These are phyloP conservation scores for Trichoderma guizhouense DNA, from an alignment of 2,329 filamentous ascomycete genomes.

Conservation along the genomic window DNA sequence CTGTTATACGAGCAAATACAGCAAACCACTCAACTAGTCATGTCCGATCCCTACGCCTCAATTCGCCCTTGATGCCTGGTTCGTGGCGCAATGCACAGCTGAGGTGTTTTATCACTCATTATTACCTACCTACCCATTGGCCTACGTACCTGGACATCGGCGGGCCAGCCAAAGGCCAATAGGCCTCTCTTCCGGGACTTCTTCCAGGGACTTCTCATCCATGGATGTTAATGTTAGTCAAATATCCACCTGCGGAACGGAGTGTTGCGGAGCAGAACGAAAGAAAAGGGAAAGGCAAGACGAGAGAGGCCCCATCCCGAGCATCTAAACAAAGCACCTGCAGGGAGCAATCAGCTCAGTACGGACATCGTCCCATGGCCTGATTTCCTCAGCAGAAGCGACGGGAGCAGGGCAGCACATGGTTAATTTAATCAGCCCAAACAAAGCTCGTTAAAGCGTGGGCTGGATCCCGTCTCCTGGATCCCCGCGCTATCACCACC, in stretches of 20 bases:
- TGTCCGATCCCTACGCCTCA: not conserved
- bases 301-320: not conserved
- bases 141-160: not conserved
- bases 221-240: not conserved
- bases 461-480: not conserved
- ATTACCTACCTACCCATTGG: not conserved
- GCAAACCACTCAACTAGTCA: not conserved
- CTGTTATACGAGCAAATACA: not conserved
- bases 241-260: not conserved
- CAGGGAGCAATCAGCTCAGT: not conserved
- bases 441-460: not conserved
- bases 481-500: not conserved
- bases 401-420: not conserved
- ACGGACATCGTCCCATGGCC: not conserved
- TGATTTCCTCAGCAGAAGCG: not conserved
- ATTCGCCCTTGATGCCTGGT: not conserved
- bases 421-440: conserved; percentile 8
- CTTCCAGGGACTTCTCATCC: not conserved
- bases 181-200: not conserved
- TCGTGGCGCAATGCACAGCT: not conserved
- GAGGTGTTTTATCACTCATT: not conserved
- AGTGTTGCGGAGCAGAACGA: not conserved
- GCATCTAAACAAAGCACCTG: not conserved
- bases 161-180: not conserved
- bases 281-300: not conserved